phyloP scores from a whole-genome alignment of 1,284 basidiomycete species.

The Wolfiporia cocos region DNA sequence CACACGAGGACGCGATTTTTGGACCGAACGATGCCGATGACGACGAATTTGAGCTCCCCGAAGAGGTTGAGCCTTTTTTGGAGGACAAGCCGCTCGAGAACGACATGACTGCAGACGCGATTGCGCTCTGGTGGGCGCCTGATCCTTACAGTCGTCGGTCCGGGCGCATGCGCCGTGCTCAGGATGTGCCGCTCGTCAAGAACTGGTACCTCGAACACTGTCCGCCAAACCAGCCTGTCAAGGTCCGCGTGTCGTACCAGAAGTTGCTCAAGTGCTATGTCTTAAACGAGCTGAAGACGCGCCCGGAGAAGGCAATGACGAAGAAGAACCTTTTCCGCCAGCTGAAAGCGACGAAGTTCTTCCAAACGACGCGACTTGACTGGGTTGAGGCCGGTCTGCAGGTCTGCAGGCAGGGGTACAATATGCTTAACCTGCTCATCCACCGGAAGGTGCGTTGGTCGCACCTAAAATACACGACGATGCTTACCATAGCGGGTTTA shows the following conservation, averaged over 20 bases:
- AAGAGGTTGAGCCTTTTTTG: slow-evolving; percentile 81
- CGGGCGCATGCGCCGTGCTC: slow-evolving; percentile 88
- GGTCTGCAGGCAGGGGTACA: slow-evolving; percentile 98
- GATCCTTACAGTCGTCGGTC: slow-evolving; percentile 94
- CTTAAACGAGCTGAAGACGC: slow-evolving; percentile 87
- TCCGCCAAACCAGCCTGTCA: slow-evolving; percentile 93
- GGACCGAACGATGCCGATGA: slow-evolving; percentile 81
- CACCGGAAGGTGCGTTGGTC: slow-evolving; percentile 79
- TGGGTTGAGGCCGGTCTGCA: slow-evolving; percentile 99
- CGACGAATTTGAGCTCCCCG: slow-evolving; percentile 87
- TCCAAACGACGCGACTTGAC: slow-evolving; percentile 96
- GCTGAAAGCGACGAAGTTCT: slow-evolving; percentile 98
- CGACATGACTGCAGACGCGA: slow-evolving; percentile 93
- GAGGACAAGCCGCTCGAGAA: slow-evolving; percentile 79
- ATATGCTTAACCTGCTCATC: slow-evolving; percentile 98
- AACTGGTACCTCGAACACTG: slow-evolving; percentile 99
- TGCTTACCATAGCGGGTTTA: slow-evolving; percentile 22
- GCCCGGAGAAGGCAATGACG: slow-evolving; percentile 92
- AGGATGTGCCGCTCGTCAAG: slow-evolving; percentile 95
- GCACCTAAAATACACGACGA: not conserved
- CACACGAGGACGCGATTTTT: slow-evolving; percentile 91
- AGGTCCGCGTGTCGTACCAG: slow-evolving; percentile 99
- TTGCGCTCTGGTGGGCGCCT: slow-evolving; percentile 98
- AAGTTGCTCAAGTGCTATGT: slow-evolving; percentile 97
- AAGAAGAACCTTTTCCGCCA: slow-evolving; percentile 97